Conservation (phyloP, 2,329 filamentous ascomycete species). For the Ascochyta rabiei region DNA sequence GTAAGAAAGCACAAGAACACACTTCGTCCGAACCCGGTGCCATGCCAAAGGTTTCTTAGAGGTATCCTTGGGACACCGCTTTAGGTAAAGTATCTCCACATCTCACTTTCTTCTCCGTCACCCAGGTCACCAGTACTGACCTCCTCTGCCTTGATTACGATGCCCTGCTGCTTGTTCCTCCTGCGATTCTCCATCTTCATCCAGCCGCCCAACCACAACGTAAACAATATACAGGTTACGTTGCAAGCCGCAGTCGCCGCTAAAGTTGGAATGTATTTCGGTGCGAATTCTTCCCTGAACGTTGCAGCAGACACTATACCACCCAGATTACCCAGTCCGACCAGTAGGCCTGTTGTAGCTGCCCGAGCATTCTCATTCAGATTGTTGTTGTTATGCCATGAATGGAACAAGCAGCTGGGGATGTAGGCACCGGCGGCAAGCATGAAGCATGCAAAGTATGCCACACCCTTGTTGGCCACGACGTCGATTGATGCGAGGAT, state of each 20-base stretch:
- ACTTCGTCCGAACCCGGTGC: too few species aligned
- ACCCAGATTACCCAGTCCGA: constrained; percentile 57
- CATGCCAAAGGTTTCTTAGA: neutral
- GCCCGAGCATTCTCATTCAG: constrained; percentile 57
- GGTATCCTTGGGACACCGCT: neutral
- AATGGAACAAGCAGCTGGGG: constrained; percentile 55
- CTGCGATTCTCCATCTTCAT: constrained; percentile 55
- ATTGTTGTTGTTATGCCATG: constrained; percentile 62
- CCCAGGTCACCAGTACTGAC: constrained; percentile 49
- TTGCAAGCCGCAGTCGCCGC: constrained; percentile 53
- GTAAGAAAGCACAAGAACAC: too few species aligned
- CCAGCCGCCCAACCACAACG: constrained; percentile 51
- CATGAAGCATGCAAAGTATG: constrained; percentile 60
- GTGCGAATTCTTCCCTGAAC: constrained; percentile 57
- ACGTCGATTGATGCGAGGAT: constrained; percentile 54
- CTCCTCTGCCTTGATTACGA: constrained; percentile 45
- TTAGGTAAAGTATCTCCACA: constrained; percentile 48
- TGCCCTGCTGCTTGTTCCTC: constrained; percentile 48
- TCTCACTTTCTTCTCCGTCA: constrained; percentile 47
- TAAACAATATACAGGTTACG: constrained; percentile 50
- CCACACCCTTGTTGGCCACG: constrained; percentile 50
- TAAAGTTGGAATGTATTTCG: constrained; percentile 56
- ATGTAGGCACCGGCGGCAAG: constrained; percentile 56
- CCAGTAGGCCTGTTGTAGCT: constrained; percentile 56
- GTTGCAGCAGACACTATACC: constrained; percentile 55